A percentile compares a stretch with the other conserved stretches of the same genome.
phyloP scores from a whole-genome alignment of 352 stramenopile genomes.

The Phytophthora cryptogea region DNA sequence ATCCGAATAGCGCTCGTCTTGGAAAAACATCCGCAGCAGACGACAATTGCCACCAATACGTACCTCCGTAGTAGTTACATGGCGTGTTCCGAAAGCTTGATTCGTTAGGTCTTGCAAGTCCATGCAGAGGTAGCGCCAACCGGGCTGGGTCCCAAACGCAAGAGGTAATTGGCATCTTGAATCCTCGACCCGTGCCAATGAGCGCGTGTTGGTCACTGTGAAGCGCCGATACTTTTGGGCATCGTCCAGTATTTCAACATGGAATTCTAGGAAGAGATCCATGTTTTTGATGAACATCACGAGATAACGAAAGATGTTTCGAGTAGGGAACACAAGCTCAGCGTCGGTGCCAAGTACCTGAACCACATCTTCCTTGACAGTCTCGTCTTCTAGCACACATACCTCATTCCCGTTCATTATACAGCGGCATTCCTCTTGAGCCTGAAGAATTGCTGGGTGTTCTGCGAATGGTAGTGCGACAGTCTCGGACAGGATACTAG shows the following conservation, averaged over 20 bases:
- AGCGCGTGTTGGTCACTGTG: slow-evolving; percentile 70
- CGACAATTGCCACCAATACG: slow-evolving; percentile 68
- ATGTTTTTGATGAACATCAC: slow-evolving; percentile 87
- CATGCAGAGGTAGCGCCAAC: slow-evolving; percentile 80
- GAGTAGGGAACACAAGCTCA: slow-evolving; percentile 67
- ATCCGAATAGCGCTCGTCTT: slow-evolving; percentile 79
- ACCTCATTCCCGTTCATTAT: slow-evolving; percentile 76
- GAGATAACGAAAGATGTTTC: slow-evolving; percentile 79
- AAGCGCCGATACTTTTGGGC: slow-evolving; percentile 68
- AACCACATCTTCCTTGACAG: slow-evolving; percentile 82
- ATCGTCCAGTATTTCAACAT: slow-evolving; percentile 74
- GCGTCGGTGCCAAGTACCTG: slow-evolving; percentile 69
- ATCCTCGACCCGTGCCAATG: slow-evolving; percentile 62
- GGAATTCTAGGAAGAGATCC: slow-evolving; percentile 71
- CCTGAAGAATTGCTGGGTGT: slow-evolving; percentile 53
- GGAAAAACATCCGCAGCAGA: slow-evolving; percentile 78
- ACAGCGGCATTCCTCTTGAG: slow-evolving; percentile 62
- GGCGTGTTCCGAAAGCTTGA: slow-evolving; percentile 71
- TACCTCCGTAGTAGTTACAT: slow-evolving; percentile 74
- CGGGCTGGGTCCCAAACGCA: slow-evolving; percentile 38
- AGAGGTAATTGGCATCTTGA: slow-evolving; percentile 66
- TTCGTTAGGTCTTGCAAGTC: slow-evolving; percentile 72
- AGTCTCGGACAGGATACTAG: slow-evolving; percentile 23
- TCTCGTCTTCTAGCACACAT: slow-evolving; percentile 67
- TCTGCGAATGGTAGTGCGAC: slow-evolving; percentile 52